Base-by-base conservation (phyloP, 768 basidiomycete genomes). In the Leccinum broughii region DNA sequence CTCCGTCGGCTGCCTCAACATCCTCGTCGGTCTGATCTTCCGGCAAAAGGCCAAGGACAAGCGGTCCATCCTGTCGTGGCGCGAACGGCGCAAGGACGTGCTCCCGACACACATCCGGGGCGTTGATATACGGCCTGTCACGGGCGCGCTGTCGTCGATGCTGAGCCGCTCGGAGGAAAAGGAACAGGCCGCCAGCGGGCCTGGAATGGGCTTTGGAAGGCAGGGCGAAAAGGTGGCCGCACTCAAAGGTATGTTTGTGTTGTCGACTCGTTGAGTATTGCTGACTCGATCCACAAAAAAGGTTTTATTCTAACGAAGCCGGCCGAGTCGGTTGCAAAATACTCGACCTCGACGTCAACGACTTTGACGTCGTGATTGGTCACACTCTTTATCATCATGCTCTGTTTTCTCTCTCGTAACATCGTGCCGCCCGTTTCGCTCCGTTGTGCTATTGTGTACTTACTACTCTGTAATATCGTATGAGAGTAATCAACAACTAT, bases 201-300 rank as follows among this genome's bases (percentile, higher is more conserved):
- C 74, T 56, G 84, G 85, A 4, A 82, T 84, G 70, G 92, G 93
- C 1, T 95, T 94, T 66, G 93, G 92, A 17, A 80, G 84, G 54
- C 90, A 92, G 69, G 92, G 83, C 22, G 89, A 93, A 79, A 92
- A 89, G 76, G 80, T 81, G 44, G 91, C 91, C 5, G 87, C 80
- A 4, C 76, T 88, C 54, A 83, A 81, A 67, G 90, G 91, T 73
- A 55, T 22, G 62, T 65, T 17, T 15, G 15, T 17, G 70, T 8
- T 15, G 55, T 59, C 52, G 24, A 37, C 67, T 17, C 44, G 26
- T 5, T 35, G 20, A 22, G 4, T 34, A 32, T 41, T 28, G n/a
- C 34, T 39, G 17, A 34, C 34, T 39, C 52, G 57, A 66, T 26
- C 35, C 32, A 24, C 13, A 30, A 1, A 20, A 20, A 37, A 84